Base-by-base conservation (phyloP, 495 filamentous ascomycete species). In the Hypoxylon rickii region DNA sequence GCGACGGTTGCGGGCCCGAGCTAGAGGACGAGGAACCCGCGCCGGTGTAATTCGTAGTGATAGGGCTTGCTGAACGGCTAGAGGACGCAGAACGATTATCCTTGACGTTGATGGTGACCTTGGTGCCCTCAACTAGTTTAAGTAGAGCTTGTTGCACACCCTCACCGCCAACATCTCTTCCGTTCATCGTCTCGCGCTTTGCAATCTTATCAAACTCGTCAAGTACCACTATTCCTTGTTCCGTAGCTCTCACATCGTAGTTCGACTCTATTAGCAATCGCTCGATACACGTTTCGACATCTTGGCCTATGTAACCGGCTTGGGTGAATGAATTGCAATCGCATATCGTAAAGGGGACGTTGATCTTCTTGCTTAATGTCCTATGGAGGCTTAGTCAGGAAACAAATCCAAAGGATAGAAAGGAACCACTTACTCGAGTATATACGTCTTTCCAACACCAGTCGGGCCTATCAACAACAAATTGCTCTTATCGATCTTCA, bases 201-300 rank as follows among this genome's bases (percentile, higher is more conserved):
- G 93, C 91, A 22, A 98, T 91, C 73, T 98, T 98, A 76, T 98
- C 94, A 32, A 98, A 86, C 69, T 98, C 94, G 58, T 98, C 94
- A 4, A 98, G 80, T 55, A 92, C 93, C 42, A 98, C 90, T 46
- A 98, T 97, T 7, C 94, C 94, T 22, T 87, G 83, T 68, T 98
- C 94, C 22, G 90, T 88, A 36, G 87, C 85, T 45, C 86, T 83
- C 15, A 94, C 83, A 61, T 96, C 89, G 75, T 96, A 96, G 70
- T 95, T 89, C 15, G 92, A 87, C 42, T 95, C 92, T 51, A 91
- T 87, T 7, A 98, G 76, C 22, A 98, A 79, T 19, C 93, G 83
- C 61, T 96, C 89, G 15, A 98, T 89, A 62, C 92, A 96, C 0
- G 89, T 84, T 63, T 98, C 94, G 37, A 89, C 92, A 65, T 98